phyloP scores from a whole-genome alignment of 2,329 filamentous ascomycete genomes.

The Epichloe sylvatica region DNA sequence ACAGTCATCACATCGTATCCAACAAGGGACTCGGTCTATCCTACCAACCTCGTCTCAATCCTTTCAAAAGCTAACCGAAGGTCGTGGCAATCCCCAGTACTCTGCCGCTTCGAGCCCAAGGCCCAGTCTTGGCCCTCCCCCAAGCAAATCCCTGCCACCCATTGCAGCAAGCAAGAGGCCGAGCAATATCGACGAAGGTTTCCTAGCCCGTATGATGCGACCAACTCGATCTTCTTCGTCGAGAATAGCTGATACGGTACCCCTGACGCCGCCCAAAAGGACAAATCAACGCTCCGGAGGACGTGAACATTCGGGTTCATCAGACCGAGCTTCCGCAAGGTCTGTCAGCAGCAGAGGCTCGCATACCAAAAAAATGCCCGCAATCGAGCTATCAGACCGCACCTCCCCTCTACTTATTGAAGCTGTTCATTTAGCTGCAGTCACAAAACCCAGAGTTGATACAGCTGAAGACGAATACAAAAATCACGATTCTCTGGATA shows the following conservation, averaged over 20 bases:
- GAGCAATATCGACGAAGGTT: slow-evolving; percentile 50
- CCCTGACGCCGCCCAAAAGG: slow-evolving; percentile 35
- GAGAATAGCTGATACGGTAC: slow-evolving; percentile 51
- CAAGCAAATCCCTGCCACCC: slow-evolving; percentile 31
- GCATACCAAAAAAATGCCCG: neutral
- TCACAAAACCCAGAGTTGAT: neutral
- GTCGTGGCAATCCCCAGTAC: slow-evolving; percentile 29
- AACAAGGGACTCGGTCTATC: slow-evolving; percentile 22
- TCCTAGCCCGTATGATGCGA: slow-evolving; percentile 70
- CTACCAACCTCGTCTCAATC: slow-evolving; percentile 23
- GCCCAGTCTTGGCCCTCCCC: slow-evolving; percentile 45
- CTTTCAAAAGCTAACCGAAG: slow-evolving; percentile 17
- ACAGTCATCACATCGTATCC: slow-evolving; percentile 12
- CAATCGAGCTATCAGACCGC: neutral
- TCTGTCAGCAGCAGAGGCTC: slow-evolving; percentile 1
- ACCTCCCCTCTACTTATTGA: neutral
- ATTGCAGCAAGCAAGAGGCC: slow-evolving; percentile 21
- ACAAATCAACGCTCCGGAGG: slow-evolving; percentile 9
- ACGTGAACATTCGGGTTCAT: neutral
- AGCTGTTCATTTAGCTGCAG: neutral
- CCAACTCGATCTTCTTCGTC: slow-evolving; percentile 56
- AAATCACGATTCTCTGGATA: neutral
- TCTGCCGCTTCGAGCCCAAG: slow-evolving; percentile 31
- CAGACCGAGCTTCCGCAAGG: neutral
- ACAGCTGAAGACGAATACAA: neutral